Base-by-base conservation (phyloP, 768 basidiomycete species). In the Atractiella rhizophila region DNA sequence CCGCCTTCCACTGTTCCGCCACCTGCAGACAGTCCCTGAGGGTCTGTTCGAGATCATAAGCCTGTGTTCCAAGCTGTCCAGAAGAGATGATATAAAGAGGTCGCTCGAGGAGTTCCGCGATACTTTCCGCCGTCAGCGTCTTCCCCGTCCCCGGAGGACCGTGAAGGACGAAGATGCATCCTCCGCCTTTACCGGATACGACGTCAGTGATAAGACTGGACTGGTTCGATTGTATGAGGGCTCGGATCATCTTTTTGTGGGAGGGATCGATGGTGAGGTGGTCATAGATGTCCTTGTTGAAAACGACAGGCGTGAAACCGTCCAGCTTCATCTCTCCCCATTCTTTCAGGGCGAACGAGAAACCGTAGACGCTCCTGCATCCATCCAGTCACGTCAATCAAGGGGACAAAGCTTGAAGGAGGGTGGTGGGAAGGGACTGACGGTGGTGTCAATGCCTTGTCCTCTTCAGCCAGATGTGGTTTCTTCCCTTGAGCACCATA, bases 71-170 rank as follows among this genome's bases (percentile, higher is more conserved):
- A 2, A 48, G 37, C 5, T 45, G 35, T 9, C 48, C 48, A 0
- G 39, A 28, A 2, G 25, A 19, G 25, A 38, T 37, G n/a, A 38
- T 21, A 30, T 48, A 46, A 2, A 48, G 43, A 28, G 48, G 48
- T 2, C 44, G 21, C 13, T 48, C 33, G 5, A 48, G 37, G n/a
- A 38, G 43, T 27, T 48, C 48, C 1, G 48, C 44, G 24, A 48
- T 28, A 12, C 34, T 37, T 35, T 48, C 48, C 4, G 48, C 48
- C 1, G 48, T 48, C n/a, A 48, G 23, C 1, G 48, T 48, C 44
- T 47, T 33, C 15, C 2, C 23, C 7, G 41, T 43, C 0, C 48
- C 48, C 2, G 48, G 45, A 2, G 19, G 7, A 21, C 48, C 48
- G 12, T 48, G 41, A 11, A 48, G 26, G 15, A 42, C 48, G 20